Evolutionary conservation across 371 early-diverging fungal genomes (phyloP).

Genomic region (Mortierella sp.): DNA sequence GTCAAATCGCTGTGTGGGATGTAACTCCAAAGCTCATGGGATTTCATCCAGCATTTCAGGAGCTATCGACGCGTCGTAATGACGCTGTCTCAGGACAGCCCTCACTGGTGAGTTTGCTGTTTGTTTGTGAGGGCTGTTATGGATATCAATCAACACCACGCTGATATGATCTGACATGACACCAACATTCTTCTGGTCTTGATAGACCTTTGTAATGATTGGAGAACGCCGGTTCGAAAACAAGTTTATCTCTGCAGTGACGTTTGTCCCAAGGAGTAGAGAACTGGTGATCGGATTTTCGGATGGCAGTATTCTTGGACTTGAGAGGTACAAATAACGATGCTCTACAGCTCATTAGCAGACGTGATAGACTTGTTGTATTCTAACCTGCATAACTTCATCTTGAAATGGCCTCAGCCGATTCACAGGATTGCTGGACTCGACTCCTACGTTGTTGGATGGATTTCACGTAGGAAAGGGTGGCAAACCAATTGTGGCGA

Average conservation of each 20-base stretch:
- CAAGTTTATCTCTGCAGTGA: conserved; percentile 43
- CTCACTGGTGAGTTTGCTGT: conserved; percentile 20
- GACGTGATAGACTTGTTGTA: too few species aligned
- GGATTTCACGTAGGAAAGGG: conserved; percentile 28
- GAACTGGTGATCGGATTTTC: conserved; percentile 50
- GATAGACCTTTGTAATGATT: conserved; percentile 46
- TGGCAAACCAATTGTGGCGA: conserved; percentile 16
- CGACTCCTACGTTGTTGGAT: conserved; percentile 24
- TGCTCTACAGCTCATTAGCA: background rate
- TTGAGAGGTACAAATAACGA: conserved; percentile 34
- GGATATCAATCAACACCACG: background rate
- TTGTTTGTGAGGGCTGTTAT: background rate
- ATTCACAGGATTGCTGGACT: conserved; percentile 26
- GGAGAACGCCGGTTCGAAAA: conserved; percentile 43
- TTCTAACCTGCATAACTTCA: background rate
- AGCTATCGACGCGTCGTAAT: conserved; percentile 50
- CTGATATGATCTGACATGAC: background rate
- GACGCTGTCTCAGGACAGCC: conserved; percentile 53
- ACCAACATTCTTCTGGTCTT: background rate
- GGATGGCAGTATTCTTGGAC: conserved; percentile 44
- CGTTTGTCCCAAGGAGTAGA: conserved; percentile 34
- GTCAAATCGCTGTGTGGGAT: conserved; percentile 50
- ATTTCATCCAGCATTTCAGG: conserved; percentile 54
- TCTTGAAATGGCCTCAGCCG: conserved; percentile 18
- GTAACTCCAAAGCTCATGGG: conserved; percentile 38